Conservation (phyloP, 176 grass and related monocot genomes). For the Triticum aestivum region IWGSC_CS_RefSeq_v2.1 NC_057802.1:378076486-378076985, state of each 20-base stretch:
- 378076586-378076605: slow-evolving; percentile 34
- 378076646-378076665: slow-evolving; percentile 52
- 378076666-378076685: slow-evolving; percentile 48
- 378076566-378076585: slow-evolving; percentile 39
- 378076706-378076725: slow-evolving; percentile 47
- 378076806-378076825: slow-evolving; percentile 60
- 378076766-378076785: slow-evolving; percentile 56
- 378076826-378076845: slow-evolving; percentile 52
- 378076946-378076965: slow-evolving; percentile 41
- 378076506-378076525: slow-evolving; percentile 37
- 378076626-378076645: slow-evolving; percentile 45
- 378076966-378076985: slow-evolving; percentile 45
- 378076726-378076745: slow-evolving; percentile 49
- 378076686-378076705: slow-evolving; percentile 48
- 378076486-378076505: slow-evolving; percentile 21
- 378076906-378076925: slow-evolving; percentile 63
- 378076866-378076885: slow-evolving; percentile 55
- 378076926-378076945: slow-evolving; percentile 52
- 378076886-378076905: slow-evolving; percentile 58
- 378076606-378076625: slow-evolving; percentile 42
- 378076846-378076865: slow-evolving; percentile 46
- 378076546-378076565: slow-evolving; percentile 51
- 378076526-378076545: slow-evolving; percentile 52
- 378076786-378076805: slow-evolving; percentile 66
- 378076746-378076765: slow-evolving; percentile 51